Conservation (phyloP, 2,329 filamentous ascomycete species). For the Thyridium curvatum region DNA sequence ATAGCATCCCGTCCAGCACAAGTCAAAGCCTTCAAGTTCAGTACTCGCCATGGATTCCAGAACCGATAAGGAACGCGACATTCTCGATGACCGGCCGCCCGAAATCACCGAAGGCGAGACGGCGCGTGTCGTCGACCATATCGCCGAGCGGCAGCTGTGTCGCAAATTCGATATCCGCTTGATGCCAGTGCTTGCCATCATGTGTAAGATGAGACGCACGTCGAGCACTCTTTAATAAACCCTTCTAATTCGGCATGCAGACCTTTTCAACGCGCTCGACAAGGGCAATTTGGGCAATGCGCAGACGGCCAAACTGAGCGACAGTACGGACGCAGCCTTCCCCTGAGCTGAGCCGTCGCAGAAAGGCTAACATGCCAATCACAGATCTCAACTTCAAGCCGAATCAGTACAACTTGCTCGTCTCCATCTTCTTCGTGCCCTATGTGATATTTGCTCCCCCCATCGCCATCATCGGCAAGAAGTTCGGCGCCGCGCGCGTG, state of each 20-base stretch:
- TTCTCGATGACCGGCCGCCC: too few relatives aligned
- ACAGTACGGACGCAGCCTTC: conserved; percentile 3
- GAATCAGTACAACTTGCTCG: conserved; percentile 62
- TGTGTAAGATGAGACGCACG: conserved; percentile 11
- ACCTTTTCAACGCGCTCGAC: conserved; percentile 12
- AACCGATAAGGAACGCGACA: too few relatives aligned
- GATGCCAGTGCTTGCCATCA: conserved; percentile 32
- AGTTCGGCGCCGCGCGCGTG: conserved; percentile 56
- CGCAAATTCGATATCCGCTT: conserved; percentile 34
- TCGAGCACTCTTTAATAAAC: background rate
- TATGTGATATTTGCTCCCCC: conserved; percentile 66
- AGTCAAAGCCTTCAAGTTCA: too few relatives aligned
- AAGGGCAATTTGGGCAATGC: conserved; percentile 41
- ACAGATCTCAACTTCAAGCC: conserved; percentile 50
- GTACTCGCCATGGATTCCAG: too few relatives aligned
- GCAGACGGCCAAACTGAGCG: conserved; percentile 44
- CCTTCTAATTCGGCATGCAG: background rate
- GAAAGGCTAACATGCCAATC: too few relatives aligned
- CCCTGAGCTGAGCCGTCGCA: too few relatives aligned
- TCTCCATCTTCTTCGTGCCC: conserved; percentile 67
- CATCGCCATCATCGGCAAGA: conserved; percentile 61
- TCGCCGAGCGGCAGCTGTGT: conserved; percentile 3
- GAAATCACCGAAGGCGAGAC: background rate
- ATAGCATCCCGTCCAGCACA: too few relatives aligned
- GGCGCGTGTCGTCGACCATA: conserved; percentile 4